These are phyloP conservation scores for Henckelia pumila DNA, from an alignment of 257 asterid genomes.

Conservation along the genomic window DNA sequence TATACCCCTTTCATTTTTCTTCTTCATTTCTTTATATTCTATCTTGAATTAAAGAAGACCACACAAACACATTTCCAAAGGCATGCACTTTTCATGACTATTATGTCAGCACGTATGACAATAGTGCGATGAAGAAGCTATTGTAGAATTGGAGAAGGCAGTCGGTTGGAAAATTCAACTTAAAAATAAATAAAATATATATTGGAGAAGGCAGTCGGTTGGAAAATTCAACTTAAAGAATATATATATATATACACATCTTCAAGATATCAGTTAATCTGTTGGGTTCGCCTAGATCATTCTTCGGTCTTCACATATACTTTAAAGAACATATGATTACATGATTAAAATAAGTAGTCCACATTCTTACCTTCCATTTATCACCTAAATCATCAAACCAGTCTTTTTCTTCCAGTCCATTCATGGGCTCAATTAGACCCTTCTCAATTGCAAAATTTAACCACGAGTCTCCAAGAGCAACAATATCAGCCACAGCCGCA, in stretches of 20 bases:
- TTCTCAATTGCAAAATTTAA: conserved; percentile 63
- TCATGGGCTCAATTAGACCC: conserved; percentile 73
- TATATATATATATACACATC: no score
- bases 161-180: not conserved
- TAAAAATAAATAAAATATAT: no score
- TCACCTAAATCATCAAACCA: conserved; percentile 73
- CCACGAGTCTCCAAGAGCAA: conserved; percentile 93
- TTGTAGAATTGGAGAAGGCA: not conserved
- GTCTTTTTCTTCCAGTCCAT: conserved; percentile 60
- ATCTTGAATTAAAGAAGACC: conserved; percentile 5
- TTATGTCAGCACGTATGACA: conserved; percentile 8
- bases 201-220: not conserved
- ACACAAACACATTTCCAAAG: not conserved
- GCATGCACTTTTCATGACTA: not conserved
- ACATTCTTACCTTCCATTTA: conserved; percentile 75
- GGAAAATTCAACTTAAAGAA: not conserved
- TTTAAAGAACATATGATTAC: conserved; percentile 14
- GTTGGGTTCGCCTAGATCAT: not conserved
- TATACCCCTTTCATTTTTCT: not conserved
- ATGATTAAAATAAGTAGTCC: not conserved
- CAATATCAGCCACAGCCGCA: conserved; percentile 68
- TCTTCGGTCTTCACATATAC: not conserved
- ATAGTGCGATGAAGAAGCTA: not conserved
- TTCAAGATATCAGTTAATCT: conserved; percentile 1
- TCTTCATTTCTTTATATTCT: conserved; percentile 2